Conservation (phyloP, 2,329 filamentous ascomycete species). For the Aspergillus viridinutans region DNA sequence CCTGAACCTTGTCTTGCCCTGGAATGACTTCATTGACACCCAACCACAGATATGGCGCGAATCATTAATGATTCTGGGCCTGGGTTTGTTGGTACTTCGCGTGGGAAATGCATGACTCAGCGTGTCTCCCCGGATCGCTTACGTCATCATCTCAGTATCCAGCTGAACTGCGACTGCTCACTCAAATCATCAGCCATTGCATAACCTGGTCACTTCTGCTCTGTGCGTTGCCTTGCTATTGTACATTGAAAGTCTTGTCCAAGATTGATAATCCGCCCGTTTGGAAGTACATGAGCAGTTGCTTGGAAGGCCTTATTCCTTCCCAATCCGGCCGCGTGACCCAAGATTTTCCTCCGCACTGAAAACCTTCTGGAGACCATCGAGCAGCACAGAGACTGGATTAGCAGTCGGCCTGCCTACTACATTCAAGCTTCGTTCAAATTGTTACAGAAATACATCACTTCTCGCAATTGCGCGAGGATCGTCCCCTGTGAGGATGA, state of each 20-base stretch:
- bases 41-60: background rate
- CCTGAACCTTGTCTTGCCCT: too few species aligned
- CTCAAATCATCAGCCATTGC: background rate
- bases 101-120: background rate
- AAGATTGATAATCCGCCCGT: background rate
- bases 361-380: background rate
- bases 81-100: background rate
- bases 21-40: background rate
- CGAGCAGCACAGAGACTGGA: background rate
- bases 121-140: background rate
- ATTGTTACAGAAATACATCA: background rate
- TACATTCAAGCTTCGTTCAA: background rate
- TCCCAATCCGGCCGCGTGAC: background rate
- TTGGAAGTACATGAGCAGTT: background rate
- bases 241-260: background rate
- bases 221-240: background rate
- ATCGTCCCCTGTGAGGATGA: constrained; percentile 19
- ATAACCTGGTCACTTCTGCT: background rate
- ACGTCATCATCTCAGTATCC: background rate
- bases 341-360: background rate
- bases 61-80: background rate
- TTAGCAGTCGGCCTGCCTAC: background rate
- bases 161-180: background rate
- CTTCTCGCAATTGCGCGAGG: background rate
- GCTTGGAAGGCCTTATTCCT: background rate